Evolutionary conservation across 805 yeast genomes (phyloP), one percentile per base, ranked within the genome.

Genomic region (Lachancea thermotolerans): DNA sequence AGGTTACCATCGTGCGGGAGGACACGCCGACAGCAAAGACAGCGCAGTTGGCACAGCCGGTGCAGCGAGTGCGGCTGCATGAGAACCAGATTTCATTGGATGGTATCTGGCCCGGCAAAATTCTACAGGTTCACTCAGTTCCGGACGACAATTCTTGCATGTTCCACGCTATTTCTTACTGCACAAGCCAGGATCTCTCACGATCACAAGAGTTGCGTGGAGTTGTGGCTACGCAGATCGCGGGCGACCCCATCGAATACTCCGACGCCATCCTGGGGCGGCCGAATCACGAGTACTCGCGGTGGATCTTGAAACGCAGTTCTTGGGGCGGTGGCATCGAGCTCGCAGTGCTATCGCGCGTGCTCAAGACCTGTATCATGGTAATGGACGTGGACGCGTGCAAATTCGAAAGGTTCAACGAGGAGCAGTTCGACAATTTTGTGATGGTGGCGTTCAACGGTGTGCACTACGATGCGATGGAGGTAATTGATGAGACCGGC

Each of bases 291-390:
- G 73, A 75, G 9, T 85, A 85, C 56, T 63, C 74, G 30, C 49
- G 63, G 6, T 85, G 93, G 91, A 85, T 85, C 17, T 51, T 58
- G 38, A 65, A 72, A 45, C 72, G 72, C 15, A 78, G 72, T 31
- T 73, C 83, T 14, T 85, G 93, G 95, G 95, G 95, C 28, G 95
- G 95, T 6, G 91, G 87, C 2, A 83, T 85, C 39, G 95, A 85
- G 57, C 63, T 84, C 38, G 77, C 79, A 8, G 81, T 85, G 6
- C 58, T 85, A 27, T 71, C 85, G 1, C 68, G 71, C 30, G 69
- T 72, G 49, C 68, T 81, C 35, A 66, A 68, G 4, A 62, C 81
- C 5, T 68, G 74, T 2, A 78, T 85, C 35, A 67, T 72, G 44
- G 78, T 87, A 10, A 58, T 82, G 27, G 93, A 85, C 55, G 77